These are phyloP conservation scores for Aspergillus niger DNA, from an alignment of 2,329 filamentous ascomycete genomes.

Conservation along the genomic window DNA sequence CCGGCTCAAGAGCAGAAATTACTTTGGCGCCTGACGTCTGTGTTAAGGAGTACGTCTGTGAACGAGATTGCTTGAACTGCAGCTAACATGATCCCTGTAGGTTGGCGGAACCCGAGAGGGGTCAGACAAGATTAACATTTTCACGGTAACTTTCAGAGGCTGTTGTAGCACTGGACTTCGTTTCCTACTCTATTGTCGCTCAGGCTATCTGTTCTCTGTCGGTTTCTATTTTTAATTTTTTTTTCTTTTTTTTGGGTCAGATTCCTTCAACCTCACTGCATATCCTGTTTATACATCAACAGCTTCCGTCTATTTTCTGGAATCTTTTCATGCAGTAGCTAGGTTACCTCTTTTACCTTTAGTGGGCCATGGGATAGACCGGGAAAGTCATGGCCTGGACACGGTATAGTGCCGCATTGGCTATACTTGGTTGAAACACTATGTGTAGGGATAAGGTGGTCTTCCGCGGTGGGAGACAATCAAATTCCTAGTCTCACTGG, in stretches of 20 bases:
- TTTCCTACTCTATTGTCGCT: no score
- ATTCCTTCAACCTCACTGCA: not conserved
- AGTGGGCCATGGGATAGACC: no score
- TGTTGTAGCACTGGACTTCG: not conserved
- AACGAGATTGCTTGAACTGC: not conserved
- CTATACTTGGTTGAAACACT: no score
- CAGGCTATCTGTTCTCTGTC: not conserved
- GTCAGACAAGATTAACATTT: constrained; percentile 45
- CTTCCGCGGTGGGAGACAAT: no score
- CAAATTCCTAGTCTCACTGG: no score
- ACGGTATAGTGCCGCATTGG: no score
- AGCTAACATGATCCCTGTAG: constrained; percentile 23
- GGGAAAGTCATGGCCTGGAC: no score
- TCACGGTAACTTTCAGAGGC: constrained; percentile 8
- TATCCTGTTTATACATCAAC: not conserved
- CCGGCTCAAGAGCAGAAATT: constrained; percentile 71
- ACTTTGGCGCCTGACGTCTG: constrained; percentile 47
- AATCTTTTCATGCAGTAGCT: not conserved
- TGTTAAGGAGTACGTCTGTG: constrained; percentile 44
- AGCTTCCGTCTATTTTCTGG: not conserved
- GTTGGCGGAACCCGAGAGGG: constrained; percentile 49
- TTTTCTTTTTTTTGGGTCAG: not conserved
- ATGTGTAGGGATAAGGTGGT: no score
- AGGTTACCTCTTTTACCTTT: not conserved
- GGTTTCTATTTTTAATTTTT: not conserved